Base-by-base conservation (phyloP, 192 early-diverging fungal species). In the Backusella luteola region DNA sequence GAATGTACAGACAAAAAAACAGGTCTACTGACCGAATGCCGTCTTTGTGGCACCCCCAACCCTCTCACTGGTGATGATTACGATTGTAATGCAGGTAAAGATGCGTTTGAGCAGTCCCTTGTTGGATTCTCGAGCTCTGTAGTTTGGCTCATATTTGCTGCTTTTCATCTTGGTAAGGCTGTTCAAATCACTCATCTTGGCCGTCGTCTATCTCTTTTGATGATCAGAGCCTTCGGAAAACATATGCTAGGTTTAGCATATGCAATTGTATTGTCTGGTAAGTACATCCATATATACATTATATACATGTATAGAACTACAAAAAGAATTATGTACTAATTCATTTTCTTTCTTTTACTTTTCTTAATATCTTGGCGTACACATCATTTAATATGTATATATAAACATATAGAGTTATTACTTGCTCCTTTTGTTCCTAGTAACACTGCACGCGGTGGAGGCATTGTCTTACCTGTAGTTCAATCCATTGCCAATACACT, bases 361-460 rank as follows among this genome's bases (percentile, higher is more conserved):
- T 32, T 29, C 29, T 73, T 32, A 32, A 66, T 6, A 66, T n/a
- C 23, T 29, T 29, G 21, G 59, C 29, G 5, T n/a, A 26, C 14
- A 66, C 15, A 32, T 32, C 9, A 7, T 49, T 49, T 49, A 34
- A 69, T n/a, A 15, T 15, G 32, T 17, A 67, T 35, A 67, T 38
- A 39, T n/a, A 34, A 19, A 67, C 11, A 5, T 17, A 34, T 36
- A 74, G 91, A 94, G 77, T 69, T 91, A 69, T n/a, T 84, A 7
- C 71, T 94, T 56, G 89, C 87, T 21, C 89, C 91, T 15, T 92
- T 94, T 80, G 86, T 94, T 44, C 91, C 92, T 7, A 86, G 84
- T 35, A 89, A 91, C 77, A 89, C 89, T 0, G 93, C 93, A 9
- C 88, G 93, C 56, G 93, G 93, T 41, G 93, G 93, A n/a, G 89